Evolutionary conservation across 495 filamentous ascomycete species (phyloP), one percentile per base, ranked within the genome.

Genomic region (Pyronema domesticum): DNA sequence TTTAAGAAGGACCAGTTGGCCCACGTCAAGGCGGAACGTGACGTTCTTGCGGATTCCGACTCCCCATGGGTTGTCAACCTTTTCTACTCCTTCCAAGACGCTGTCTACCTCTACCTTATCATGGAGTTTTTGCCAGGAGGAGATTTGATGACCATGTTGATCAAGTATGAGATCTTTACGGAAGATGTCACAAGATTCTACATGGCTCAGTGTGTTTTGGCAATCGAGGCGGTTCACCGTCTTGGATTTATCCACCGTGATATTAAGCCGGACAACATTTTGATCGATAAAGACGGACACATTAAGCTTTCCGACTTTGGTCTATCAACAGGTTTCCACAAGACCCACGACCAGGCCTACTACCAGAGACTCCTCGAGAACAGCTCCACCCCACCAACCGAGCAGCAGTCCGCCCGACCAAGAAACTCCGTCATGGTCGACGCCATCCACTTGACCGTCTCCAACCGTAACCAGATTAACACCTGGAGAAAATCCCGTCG

Each of bases 91-190:
- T 99, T 96, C 72, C 91, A 99, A 68, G 91, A 99, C 68, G 72
- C 75, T 47, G 87, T 87, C 55, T 96, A 94, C 70, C 75, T 99
- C 11, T 96, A 99, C 71, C 84, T 99, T 78, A 77, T 99, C 55
- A 96, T 99, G 91, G 91, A 99, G 70, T 99, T 95, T 70, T 76
- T 96, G 62, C 91, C 91, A 11, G 91, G 91, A 66, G 91, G 91
- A 64, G 91, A 99, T 74, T 69, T 99, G 65, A 99, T 99, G 91
- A 99, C 91, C 35, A 99, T 99, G 91, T 76, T 99, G 60, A 99
- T 99, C 71, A 96, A 95, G 73, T 96, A 99, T 65, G 91, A 99
- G 68, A 94, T 99, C 63, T 99, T 99, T 70, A 93, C 87, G 0
- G 88, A 95, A 66, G 91, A 96, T 56, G 95, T 99, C 60, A 99